phyloP scores from a whole-genome alignment of 768 basidiomycete species.

The Boletus vermiculosoides region DNA sequence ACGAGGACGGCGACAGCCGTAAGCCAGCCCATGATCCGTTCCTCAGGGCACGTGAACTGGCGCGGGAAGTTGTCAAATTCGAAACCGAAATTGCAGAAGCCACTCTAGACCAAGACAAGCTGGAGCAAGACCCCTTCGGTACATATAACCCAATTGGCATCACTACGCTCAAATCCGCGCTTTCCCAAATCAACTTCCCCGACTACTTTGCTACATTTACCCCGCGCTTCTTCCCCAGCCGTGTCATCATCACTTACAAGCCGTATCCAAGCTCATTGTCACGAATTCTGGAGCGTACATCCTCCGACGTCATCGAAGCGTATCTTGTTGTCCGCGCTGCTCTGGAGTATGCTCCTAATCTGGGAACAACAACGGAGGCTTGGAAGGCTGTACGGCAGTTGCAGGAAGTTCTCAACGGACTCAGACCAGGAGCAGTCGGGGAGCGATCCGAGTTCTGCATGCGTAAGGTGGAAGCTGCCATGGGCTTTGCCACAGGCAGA shows the following conservation, averaged over 20 bases:
- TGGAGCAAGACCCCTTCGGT: constrained; percentile 76
- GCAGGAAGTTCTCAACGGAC: constrained; percentile 71
- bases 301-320: constrained; percentile 73
- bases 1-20: constrained; percentile 38
- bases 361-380: constrained; percentile 73
- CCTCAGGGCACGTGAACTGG: constrained; percentile 57
- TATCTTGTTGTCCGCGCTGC: constrained; percentile 85
- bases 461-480: constrained; percentile 59
- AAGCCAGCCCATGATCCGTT: constrained; percentile 36
- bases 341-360: constrained; percentile 60
- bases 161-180: constrained; percentile 60
- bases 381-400: constrained; percentile 75
- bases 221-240: constrained; percentile 69
- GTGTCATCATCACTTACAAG: constrained; percentile 81
- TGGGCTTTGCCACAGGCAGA: constrained; percentile 89
- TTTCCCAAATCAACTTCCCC: constrained; percentile 78
- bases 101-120: constrained; percentile 75
- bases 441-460: constrained; percentile 87
- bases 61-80: constrained; percentile 70
- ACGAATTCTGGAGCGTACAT: constrained; percentile 63
- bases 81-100: constrained; percentile 77
- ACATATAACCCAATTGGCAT: constrained; percentile 86
- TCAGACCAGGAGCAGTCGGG: constrained; percentile 82
- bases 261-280: constrained; percentile 69
- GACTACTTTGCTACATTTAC: constrained; percentile 87